phyloP scores from a whole-genome alignment of 441 rosid species.

The Mallotus repandus region DNA sequence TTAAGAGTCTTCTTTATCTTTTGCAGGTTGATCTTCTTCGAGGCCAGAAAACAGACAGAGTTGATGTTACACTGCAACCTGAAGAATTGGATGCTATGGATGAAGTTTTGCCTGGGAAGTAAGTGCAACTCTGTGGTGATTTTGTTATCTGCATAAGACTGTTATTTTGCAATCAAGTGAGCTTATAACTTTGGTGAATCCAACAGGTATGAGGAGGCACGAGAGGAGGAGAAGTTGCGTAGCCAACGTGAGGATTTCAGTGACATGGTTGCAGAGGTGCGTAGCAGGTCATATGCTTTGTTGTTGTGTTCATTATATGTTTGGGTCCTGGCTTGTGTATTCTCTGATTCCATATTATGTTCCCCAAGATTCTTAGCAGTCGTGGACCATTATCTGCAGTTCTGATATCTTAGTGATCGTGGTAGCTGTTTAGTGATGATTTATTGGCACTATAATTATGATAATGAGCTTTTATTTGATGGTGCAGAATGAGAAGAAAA shows the following conservation, averaged over 20 bases:
- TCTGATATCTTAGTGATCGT: not conserved
- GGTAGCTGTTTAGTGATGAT: not conserved
- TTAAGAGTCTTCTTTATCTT: not conserved
- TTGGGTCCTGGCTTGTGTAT: not conserved
- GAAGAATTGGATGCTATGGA: constrained; percentile 93
- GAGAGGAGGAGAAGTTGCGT: constrained; percentile 91
- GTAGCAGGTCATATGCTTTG: not conserved
- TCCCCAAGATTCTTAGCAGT: not conserved
- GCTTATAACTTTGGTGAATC: constrained; percentile 16
- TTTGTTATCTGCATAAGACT: not conserved
- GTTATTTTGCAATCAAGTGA: not conserved
- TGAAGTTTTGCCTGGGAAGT: constrained; percentile 92
- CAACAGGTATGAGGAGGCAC: constrained; percentile 89
- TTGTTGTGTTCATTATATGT: not conserved
- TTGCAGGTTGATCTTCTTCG: constrained; percentile 79
- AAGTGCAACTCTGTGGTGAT: constrained; percentile 33
- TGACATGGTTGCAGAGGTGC: constrained; percentile 98
- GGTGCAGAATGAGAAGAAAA: constrained; percentile 86
- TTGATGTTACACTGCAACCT: constrained; percentile 84
- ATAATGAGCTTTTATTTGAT: not conserved
- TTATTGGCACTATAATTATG: not conserved
- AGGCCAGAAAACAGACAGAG: constrained; percentile 91
- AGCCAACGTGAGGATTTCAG: constrained; percentile 93
- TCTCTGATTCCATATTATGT: not conserved
- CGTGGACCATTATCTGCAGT: not conserved